These are phyloP conservation scores for Pelargonium cotyledonis DNA, from an alignment of 441 rosid genomes.

Conservation along the genomic window DNA sequence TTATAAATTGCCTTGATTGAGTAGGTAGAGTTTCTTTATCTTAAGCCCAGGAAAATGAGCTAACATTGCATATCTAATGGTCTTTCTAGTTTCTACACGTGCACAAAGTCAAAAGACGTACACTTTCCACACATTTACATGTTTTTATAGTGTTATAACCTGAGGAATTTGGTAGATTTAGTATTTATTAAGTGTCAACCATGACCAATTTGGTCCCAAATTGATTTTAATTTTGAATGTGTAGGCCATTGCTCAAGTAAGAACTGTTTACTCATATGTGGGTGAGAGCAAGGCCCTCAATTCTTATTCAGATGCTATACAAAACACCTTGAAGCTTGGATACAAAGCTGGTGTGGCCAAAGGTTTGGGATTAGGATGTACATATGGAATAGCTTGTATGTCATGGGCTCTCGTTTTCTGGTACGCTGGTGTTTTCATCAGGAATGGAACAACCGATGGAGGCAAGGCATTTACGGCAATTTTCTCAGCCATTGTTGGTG, in stretches of 20 bases:
- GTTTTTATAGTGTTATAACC: neutral
- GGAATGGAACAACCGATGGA: constrained; percentile 89
- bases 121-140: no score
- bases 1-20: neutral
- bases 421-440: constrained; percentile 98
- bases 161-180: constrained; percentile 8
- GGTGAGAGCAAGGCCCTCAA: constrained; percentile 94
- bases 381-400: constrained; percentile 98
- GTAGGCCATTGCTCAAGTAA: constrained; percentile 95
- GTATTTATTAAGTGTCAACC: constrained; percentile 7
- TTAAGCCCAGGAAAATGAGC: no score
- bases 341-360: constrained; percentile 99
- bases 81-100: constrained; percentile 20
- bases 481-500: constrained; percentile 99
- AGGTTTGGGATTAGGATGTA: constrained; percentile 96
- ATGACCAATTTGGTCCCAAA: constrained; percentile 4
- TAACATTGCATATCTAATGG: constrained; percentile 26
- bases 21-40: neutral
- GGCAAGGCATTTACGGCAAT: constrained; percentile 97
- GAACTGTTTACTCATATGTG: constrained; percentile 89
- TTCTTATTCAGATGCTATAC: constrained; percentile 89
- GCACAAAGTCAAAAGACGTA: constrained; percentile 10
- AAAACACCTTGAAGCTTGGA: constrained; percentile 85
- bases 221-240: neutral
- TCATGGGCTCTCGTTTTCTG: constrained; percentile 99